phyloP scores from a whole-genome alignment of 2,329 filamentous ascomycete species.

The Septoria linicola region DNA sequence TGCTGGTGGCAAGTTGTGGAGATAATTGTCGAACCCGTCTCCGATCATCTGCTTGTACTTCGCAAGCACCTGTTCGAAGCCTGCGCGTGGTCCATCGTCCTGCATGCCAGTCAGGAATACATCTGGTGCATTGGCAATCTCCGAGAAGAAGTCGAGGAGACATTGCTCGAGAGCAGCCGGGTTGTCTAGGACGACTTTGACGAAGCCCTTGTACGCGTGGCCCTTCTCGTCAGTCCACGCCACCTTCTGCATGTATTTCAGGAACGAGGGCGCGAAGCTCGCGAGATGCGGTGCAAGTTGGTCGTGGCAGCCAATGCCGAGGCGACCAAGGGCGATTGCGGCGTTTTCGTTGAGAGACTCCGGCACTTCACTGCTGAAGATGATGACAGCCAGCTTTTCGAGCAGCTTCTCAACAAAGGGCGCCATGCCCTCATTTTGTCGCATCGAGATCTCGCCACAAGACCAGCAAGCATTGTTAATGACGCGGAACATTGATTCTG shows the following conservation, averaged over 20 bases:
- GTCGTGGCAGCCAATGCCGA: conserved; percentile 77
- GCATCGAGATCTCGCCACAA: conserved; percentile 84
- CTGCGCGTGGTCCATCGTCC: conserved; percentile 61
- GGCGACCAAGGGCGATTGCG: conserved; percentile 83
- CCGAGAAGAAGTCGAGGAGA: conserved; percentile 75
- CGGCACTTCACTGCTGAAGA: conserved; percentile 81
- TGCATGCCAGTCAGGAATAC: conserved; percentile 61
- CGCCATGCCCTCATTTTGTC: conserved; percentile 68
- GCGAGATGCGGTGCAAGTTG: conserved; percentile 75
- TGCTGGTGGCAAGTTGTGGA: conserved; percentile 46
- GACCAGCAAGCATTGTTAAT: conserved; percentile 99
- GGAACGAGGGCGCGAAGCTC: conserved; percentile 78
- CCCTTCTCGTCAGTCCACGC: conserved; percentile 91
- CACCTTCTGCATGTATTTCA: conserved; percentile 78
- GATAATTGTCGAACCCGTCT: conserved; percentile 53
- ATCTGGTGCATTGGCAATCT: conserved; percentile 70
- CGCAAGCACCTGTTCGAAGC: conserved; percentile 64
- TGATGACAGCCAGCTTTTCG: conserved; percentile 73
- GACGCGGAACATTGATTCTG: conserved; percentile 83
- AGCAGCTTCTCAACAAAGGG: conserved; percentile 77
- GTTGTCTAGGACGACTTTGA: conserved; percentile 77
- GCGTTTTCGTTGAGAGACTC: conserved; percentile 89
- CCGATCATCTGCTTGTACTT: conserved; percentile 56
- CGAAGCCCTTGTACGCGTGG: conserved; percentile 88
- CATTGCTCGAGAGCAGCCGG: conserved; percentile 89